Conservation (phyloP, 148 eudicot species). For the Chenopodium album region DNA sequence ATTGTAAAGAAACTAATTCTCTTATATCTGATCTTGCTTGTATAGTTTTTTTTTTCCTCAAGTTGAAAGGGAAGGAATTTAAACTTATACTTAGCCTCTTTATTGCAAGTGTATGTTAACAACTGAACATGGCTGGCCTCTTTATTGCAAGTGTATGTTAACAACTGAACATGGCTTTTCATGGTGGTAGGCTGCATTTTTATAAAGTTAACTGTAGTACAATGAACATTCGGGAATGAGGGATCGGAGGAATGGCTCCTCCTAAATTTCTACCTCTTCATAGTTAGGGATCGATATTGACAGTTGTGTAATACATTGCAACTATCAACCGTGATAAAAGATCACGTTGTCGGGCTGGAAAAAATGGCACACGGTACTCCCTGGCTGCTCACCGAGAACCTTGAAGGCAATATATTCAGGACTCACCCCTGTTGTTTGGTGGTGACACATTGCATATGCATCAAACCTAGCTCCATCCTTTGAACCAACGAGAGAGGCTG, state of each 20-base stretch:
- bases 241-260: no score
- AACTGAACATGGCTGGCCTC: not conserved
- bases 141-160: not conserved
- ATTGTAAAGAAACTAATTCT: conserved; percentile 17
- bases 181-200: not conserved
- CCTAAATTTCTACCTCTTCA: no score
- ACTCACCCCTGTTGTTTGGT: not conserved
- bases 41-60: not conserved
- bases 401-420: conserved; percentile 4
- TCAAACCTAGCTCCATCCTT: not conserved
- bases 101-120: not conserved
- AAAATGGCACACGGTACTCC: not conserved
- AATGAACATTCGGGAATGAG: no score
- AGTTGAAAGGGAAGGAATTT: not conserved
- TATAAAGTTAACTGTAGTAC: not conserved
- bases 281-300: not conserved
- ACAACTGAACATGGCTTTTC: not conserved
- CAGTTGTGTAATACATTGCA: not conserved
- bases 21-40: not conserved
- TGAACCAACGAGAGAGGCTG: not conserved
- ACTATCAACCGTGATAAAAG: not conserved
- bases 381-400: not conserved
- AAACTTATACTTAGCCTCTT: not conserved
- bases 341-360: conserved; percentile 2
- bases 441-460: conserved; percentile 3